phyloP scores from a whole-genome alignment of 2,329 filamentous ascomycete genomes.

The Talaromyces sp. region DNA sequence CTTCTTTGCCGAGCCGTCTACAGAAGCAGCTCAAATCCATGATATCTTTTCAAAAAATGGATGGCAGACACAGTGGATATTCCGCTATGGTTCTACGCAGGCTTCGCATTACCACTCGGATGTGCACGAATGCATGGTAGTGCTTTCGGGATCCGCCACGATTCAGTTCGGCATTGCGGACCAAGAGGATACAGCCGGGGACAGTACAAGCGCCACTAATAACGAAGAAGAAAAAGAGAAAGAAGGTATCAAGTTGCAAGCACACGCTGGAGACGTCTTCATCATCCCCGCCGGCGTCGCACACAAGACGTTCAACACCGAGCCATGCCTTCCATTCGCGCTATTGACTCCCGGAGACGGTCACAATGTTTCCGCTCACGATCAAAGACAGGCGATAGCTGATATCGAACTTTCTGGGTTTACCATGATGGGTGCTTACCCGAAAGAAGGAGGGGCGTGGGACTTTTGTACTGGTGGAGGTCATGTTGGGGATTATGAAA shows the following conservation, averaged over 20 bases:
- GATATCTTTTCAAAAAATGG: constrained; percentile 44
- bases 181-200: constrained; percentile 45
- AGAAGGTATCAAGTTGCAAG: constrained; percentile 32
- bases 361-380: constrained; percentile 27
- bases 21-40: constrained; percentile 29
- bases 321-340: constrained; percentile 31
- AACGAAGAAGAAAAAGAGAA: neutral
- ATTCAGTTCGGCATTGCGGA: constrained; percentile 54
- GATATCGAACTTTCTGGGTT: constrained; percentile 39
- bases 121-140: constrained; percentile 54
- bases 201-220: neutral
- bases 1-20: constrained; percentile 26
- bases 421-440: constrained; percentile 56
- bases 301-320: constrained; percentile 48
- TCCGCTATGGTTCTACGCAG: constrained; percentile 51
- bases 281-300: constrained; percentile 52
- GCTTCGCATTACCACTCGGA: constrained; percentile 52
- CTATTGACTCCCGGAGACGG: constrained; percentile 43
- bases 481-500: constrained; percentile 34
- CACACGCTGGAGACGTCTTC: constrained; percentile 51
- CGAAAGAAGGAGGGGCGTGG: constrained; percentile 40
- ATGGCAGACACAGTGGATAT: constrained; percentile 53
- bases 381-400: constrained; percentile 30
- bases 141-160: constrained; percentile 47
- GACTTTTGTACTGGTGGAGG: constrained; percentile 46